Conservation (phyloP, 192 early-diverging fungal species). For the Coemansia sp. region DNA sequence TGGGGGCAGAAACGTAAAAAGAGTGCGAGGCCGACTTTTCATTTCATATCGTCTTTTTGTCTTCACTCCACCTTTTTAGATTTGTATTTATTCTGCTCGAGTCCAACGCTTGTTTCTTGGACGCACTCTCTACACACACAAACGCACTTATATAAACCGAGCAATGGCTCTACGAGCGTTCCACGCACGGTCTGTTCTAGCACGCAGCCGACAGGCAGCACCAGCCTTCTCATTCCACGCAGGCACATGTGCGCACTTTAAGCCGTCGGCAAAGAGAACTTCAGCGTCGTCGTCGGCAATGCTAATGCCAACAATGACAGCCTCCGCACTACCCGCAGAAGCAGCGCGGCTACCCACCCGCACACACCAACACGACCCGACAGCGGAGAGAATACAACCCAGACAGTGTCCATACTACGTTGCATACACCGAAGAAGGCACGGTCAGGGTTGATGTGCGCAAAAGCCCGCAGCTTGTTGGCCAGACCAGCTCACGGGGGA, state of each 20-base stretch:
- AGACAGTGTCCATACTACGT: constrained; percentile 45
- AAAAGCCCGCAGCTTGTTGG: constrained; percentile 52
- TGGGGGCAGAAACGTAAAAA: not conserved
- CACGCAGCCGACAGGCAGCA: not conserved
- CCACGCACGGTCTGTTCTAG: not conserved
- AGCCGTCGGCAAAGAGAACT: not conserved
- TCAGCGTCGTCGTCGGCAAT: constrained; percentile 12
- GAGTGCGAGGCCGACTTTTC: not conserved
- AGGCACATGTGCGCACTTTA: constrained; percentile 11
- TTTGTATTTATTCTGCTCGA: not conserved
- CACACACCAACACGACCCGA: not conserved
- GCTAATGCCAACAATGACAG: constrained; percentile 8
- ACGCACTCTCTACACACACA: too few species aligned
- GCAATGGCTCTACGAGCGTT: constrained; percentile 12
- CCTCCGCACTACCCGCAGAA: not conserved
- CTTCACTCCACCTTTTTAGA: not conserved
- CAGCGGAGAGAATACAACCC: not conserved
- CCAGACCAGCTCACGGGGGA: constrained; percentile 43
- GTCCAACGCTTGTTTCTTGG: too few species aligned
- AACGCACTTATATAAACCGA: too few species aligned
- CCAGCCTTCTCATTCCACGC: constrained; percentile 4
- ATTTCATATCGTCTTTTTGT: not conserved
- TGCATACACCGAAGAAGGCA: constrained; percentile 46
- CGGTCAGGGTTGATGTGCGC: constrained; percentile 50
- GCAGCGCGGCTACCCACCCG: not conserved